These are phyloP conservation scores for Pseudogymnoascus sp. DNA, from an alignment of 2,329 filamentous ascomycete genomes.

Conservation along the genomic window DNA sequence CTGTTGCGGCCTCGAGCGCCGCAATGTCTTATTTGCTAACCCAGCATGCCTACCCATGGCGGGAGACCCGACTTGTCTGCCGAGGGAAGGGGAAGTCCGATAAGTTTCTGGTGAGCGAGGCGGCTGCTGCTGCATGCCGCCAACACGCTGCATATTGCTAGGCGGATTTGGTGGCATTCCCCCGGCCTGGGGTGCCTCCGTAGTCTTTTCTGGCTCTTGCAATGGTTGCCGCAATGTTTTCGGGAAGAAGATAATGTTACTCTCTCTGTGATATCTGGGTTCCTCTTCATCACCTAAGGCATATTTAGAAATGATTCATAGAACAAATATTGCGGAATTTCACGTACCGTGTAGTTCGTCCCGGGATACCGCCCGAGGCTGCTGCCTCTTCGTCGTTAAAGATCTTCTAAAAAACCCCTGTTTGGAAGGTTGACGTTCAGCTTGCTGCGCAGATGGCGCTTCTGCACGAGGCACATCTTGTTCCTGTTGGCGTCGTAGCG, in stretches of 20 bases:
- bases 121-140: neutral
- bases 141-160: neutral
- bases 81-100: neutral
- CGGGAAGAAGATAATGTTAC: neutral
- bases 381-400: neutral
- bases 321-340: neutral
- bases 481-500: neutral
- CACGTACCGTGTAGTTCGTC: neutral
- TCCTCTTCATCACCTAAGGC: neutral
- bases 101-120: neutral
- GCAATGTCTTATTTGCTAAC: conserved; percentile 2
- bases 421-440: neutral
- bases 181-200: neutral
- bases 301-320: neutral
- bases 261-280: neutral
- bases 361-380: neutral
- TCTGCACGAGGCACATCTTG: neutral
- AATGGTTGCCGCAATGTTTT: conserved; percentile 1
- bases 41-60: neutral
- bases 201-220: neutral
- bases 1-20: neutral
- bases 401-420: conserved; percentile 1
- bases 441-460: neutral
- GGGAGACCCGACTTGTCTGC: neutral
- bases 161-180: neutral